Base-by-base conservation (phyloP, 1,284 basidiomycete species). In the Puccinia coronata region DNA sequence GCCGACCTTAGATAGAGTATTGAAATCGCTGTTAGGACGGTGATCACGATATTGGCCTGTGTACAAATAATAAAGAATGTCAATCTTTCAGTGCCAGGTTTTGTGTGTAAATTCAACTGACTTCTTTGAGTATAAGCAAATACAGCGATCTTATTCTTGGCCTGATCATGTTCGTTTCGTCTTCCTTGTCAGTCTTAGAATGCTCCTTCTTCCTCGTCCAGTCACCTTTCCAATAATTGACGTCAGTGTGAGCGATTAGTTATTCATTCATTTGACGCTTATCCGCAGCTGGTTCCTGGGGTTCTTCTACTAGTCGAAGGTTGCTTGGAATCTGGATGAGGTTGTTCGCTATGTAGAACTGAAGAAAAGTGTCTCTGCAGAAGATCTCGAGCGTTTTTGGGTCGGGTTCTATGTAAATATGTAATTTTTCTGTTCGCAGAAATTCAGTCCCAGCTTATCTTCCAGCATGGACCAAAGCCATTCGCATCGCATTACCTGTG, bases 1-100 rank as follows among this genome's bases (percentile, higher is more conserved):
- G 90, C 89, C 20, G 92, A 91, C 65, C 90, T 89, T 0, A 92
- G 92, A 82, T 90, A 91, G 11, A 93, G 85, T 49, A 92, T 87
- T 77, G 89, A 87, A 34, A 86, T 81, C 8, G 90, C 90, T 0
- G 91, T 91, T 61, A 91, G 83, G 25, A 86, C 85, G 5, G 90
- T 91, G n/a, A 93, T 90, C 28, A 88, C 89, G 28, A 87, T 84
- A 69, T 87, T 86, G 11, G 87, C 87, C 87, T 88, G 67, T 0
- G 74, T 43, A 34, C 82, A 80, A 31, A 82, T 20, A 31, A 61
- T 9, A n/a, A 65, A 43, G 14, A 43, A 63, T 16, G 36, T 36
- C 28, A 12, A 4, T 25, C 82, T 14, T 82, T 83, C 80, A 61
- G 5, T 69, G n/a, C 25, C 8, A 28, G 12, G 31, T 41, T 31